These are phyloP conservation scores for Prunus mongolica DNA, from an alignment of 306 rosid species.

Conservation along the genomic window DNA sequence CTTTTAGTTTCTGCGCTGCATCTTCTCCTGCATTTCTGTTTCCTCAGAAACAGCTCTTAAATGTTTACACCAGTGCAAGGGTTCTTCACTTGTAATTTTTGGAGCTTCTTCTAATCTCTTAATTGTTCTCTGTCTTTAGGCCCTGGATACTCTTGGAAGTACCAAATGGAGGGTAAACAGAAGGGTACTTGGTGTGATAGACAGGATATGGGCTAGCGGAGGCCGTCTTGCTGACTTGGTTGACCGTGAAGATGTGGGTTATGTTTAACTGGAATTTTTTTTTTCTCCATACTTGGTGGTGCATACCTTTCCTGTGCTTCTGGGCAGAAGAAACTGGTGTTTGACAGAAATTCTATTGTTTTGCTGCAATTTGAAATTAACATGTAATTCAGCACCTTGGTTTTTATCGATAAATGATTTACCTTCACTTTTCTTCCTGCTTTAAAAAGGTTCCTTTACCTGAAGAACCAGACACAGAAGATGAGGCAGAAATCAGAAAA, in stretches of 20 bases:
- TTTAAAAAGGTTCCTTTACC: slow-evolving; percentile 66
- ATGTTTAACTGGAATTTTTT: not conserved
- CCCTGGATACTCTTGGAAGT: slow-evolving; percentile 80
- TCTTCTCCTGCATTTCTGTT: not conserved
- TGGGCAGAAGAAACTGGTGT: slow-evolving; percentile 18
- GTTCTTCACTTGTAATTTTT: not conserved
- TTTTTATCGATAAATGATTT: not conserved
- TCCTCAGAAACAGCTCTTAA: not conserved
- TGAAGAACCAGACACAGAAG: slow-evolving; percentile 70
- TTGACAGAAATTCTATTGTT: not conserved
- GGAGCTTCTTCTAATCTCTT: slow-evolving; percentile 27
- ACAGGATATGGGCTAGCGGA: slow-evolving; percentile 92
- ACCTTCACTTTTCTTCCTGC: not conserved
- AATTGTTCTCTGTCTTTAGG: slow-evolving; percentile 42
- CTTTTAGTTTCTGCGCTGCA: slow-evolving; percentile 11
- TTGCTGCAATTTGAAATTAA: not conserved
- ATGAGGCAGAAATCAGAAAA: slow-evolving; percentile 71
- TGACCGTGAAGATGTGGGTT: slow-evolving; percentile 74
- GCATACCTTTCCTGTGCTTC: not conserved
- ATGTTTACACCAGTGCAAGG: not conserved
- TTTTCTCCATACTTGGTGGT: slow-evolving; percentile 12
- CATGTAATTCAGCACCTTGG: not conserved
- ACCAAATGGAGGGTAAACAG: slow-evolving; percentile 90
- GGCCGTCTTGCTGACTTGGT: slow-evolving; percentile 81
- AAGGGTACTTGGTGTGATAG: slow-evolving; percentile 71